Conservation (phyloP, 78 protist genomes). For the Chrysochromulina tobinii region DNA sequence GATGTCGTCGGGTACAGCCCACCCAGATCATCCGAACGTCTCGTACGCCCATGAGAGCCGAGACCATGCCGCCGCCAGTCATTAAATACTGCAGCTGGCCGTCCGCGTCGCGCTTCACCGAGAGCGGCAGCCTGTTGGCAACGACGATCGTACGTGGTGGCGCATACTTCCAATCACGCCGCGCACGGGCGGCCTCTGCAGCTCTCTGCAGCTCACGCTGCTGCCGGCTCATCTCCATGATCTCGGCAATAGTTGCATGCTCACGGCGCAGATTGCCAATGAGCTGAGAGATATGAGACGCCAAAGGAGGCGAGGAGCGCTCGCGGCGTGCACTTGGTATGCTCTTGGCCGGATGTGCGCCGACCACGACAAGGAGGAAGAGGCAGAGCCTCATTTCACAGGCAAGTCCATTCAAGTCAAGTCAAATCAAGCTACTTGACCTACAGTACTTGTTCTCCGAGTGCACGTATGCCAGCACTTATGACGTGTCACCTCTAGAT, state of each 20-base stretch:
- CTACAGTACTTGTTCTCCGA: no score
- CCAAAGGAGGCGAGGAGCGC: no score
- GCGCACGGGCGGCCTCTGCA: not conserved
- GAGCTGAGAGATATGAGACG: no score
- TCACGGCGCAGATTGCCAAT: not conserved
- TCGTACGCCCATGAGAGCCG: slow-evolving; percentile 16
- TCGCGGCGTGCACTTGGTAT: no score
- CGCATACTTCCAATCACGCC: not conserved
- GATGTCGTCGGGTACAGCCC: not conserved
- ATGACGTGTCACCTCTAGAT: no score
- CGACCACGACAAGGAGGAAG: no score
- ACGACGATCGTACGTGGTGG: slow-evolving; percentile 18
- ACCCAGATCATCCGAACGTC: not conserved
- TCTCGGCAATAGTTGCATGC: not conserved
- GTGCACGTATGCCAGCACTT: no score
- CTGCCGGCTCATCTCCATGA: not conserved
- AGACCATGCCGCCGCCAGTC: slow-evolving; percentile 23
- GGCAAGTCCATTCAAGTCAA: no score
- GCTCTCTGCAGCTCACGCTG: not conserved
- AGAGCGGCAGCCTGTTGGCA: slow-evolving; percentile 31
- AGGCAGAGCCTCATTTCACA: no score
- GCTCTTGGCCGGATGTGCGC: no score
- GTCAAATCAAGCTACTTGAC: no score
- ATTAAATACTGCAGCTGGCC: not conserved
- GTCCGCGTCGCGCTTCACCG: not conserved